Evolutionary conservation across 371 early-diverging fungal species (phyloP).

Genomic region (Rhizomucor miehei): DNA sequence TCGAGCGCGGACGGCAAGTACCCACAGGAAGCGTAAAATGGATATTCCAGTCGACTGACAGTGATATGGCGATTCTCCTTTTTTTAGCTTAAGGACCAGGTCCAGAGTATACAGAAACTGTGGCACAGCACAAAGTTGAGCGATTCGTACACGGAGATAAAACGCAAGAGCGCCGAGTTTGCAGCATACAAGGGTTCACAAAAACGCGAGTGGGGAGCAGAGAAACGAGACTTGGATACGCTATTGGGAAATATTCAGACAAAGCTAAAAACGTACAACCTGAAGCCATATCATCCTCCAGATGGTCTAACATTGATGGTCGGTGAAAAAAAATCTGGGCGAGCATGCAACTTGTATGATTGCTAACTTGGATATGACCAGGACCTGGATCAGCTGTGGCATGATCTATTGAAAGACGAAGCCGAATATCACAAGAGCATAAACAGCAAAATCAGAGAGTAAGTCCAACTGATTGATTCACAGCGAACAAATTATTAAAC

Average conservation of each 20-base stretch:
- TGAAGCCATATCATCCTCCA: slow-evolving; percentile 83
- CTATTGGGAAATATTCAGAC: slow-evolving; percentile 93
- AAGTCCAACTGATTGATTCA: too few relatives aligned
- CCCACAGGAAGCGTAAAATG: not conserved
- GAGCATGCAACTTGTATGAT: too few relatives aligned
- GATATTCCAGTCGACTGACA: too few relatives aligned
- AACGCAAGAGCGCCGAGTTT: slow-evolving; percentile 71
- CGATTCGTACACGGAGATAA: slow-evolving; percentile 74
- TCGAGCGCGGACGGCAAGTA: slow-evolving; percentile 59
- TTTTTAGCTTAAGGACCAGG: slow-evolving; percentile 46
- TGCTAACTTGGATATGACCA: too few relatives aligned
- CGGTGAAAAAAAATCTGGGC: too few relatives aligned
- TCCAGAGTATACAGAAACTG: slow-evolving; percentile 53
- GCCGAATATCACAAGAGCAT: slow-evolving; percentile 74
- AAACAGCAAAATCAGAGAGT: slow-evolving; percentile 81
- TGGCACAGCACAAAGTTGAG: slow-evolving; percentile 70
- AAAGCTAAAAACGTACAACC: slow-evolving; percentile 90
- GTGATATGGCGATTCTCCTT: too few relatives aligned
- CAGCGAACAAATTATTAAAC: too few relatives aligned
- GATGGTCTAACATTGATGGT: slow-evolving; percentile 62
- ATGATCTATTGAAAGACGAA: slow-evolving; percentile 67
- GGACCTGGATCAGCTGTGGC: slow-evolving; percentile 83
- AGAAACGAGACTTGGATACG: slow-evolving; percentile 85
- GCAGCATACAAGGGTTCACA: slow-evolving; percentile 76
- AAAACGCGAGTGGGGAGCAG: slow-evolving; percentile 88